Percentiles rank a stretch among this genome's conserved stretches.
phyloP scores from a whole-genome alignment of 768 basidiomycete species.

The Megacollybia marginata region DNA sequence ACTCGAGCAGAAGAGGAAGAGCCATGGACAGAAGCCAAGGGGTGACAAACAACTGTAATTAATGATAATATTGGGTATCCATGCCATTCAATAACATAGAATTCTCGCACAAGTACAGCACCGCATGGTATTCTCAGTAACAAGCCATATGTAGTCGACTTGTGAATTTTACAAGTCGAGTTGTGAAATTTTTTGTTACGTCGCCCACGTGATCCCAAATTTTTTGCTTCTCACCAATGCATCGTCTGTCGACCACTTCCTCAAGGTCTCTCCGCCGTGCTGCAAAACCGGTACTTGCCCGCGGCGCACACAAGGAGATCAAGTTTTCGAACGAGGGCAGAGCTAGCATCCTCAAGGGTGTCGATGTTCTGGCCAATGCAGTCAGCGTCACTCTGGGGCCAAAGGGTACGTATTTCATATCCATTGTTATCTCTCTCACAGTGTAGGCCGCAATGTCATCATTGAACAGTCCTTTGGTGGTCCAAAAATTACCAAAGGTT shows the following conservation, averaged over 20 bases:
- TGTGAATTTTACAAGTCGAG: too few relatives aligned
- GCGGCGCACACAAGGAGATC: constrained; percentile 92
- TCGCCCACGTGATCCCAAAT: not conserved
- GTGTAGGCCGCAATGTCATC: constrained; percentile 85
- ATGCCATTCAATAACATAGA: not conserved
- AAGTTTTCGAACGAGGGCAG: constrained; percentile 95
- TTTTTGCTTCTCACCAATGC: constrained; percentile 37
- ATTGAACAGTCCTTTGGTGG: constrained; percentile 90
- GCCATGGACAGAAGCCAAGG: not conserved
- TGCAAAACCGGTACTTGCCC: constrained; percentile 43
- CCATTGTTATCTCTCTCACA: not conserved
- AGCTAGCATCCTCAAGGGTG: constrained; percentile 89
- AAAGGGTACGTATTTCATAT: constrained; percentile 52
- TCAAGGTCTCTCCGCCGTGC: constrained; percentile 63
- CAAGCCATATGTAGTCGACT: too few relatives aligned
- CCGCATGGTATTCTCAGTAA: too few relatives aligned
- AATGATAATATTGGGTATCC: too few relatives aligned
- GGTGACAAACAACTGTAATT: not conserved
- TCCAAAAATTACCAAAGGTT: constrained; percentile 94
- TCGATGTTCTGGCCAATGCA: constrained; percentile 94
- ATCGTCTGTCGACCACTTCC: constrained; percentile 63
- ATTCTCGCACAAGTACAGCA: too few relatives aligned
- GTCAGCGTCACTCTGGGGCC: constrained; percentile 96
- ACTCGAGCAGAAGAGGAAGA: constrained; percentile 26
- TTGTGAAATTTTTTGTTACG: too few relatives aligned